Evolutionary conservation across 2,329 filamentous ascomycete genomes (phyloP).

Genomic region (Calonectria pteridis): DNA sequence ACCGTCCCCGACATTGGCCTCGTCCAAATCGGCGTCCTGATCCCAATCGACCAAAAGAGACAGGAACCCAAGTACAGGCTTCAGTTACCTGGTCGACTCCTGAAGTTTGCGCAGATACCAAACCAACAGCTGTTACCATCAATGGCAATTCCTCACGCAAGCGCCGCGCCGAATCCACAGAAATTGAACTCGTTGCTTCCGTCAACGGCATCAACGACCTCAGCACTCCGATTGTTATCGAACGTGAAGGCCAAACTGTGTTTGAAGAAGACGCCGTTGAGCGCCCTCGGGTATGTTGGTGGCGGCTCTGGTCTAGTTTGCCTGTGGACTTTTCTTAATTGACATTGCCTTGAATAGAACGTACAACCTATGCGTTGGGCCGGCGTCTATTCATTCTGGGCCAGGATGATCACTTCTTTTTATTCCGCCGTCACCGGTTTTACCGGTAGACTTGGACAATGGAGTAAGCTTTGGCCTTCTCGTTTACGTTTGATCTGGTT

Average conservation of each 20-base stretch:
- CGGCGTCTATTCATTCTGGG: slow-evolving; percentile 35
- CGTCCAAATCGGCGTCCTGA: neutral
- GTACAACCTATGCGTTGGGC: slow-evolving; percentile 40
- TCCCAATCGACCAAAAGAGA: neutral
- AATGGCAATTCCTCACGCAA: slow-evolving; percentile 48
- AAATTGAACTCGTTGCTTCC: slow-evolving; percentile 48
- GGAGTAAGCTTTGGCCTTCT: slow-evolving; percentile 32
- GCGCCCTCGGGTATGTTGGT: slow-evolving; percentile 28
- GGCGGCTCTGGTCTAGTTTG: neutral
- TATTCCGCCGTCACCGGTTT: slow-evolving; percentile 43
- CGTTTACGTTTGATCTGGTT: neutral
- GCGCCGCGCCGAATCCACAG: slow-evolving; percentile 46
- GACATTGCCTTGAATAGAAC: slow-evolving; percentile 9
- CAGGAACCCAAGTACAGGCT: neutral
- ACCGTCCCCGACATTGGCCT: neutral
- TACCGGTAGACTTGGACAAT: slow-evolving; percentile 41
- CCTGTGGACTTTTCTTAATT: neutral
- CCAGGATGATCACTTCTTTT: slow-evolving; percentile 48
- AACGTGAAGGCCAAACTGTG: slow-evolving; percentile 33
- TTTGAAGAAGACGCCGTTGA: slow-evolving; percentile 23
- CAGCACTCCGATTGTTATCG: slow-evolving; percentile 30
- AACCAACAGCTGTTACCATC: slow-evolving; percentile 33
- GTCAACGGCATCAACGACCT: slow-evolving; percentile 32
- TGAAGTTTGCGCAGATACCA: neutral
- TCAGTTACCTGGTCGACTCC: neutral